Evolutionary conservation across 371 early-diverging fungal species (phyloP).

Genomic region (Smittium mucronatum): DNA sequence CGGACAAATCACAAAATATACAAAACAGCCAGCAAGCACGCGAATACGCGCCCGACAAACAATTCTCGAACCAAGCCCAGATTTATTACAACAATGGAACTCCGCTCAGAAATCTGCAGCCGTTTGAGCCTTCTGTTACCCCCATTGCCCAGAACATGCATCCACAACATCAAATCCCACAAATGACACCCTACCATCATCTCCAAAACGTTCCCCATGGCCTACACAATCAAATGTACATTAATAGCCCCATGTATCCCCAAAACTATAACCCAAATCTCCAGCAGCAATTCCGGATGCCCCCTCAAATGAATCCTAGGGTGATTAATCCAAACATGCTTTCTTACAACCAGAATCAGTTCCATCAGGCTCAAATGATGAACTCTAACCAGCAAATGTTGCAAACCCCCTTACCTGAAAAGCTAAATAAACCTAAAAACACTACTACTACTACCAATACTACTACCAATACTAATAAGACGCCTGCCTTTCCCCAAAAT

Average conservation of each 20-base stretch:
- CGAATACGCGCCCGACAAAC: too few species aligned
- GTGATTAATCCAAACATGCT: neutral
- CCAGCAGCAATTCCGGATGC: neutral
- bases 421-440: too few species aligned
- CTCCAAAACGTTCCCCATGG: neutral
- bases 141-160: neutral
- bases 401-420: neutral
- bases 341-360: neutral
- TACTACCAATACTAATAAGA: neutral
- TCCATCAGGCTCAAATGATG: neutral
- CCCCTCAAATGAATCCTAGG: neutral
- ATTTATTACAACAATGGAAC: neutral
- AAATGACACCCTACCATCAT: neutral
- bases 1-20: too few species aligned
- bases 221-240: neutral
- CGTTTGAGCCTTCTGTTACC: neutral
- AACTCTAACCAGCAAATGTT: neutral
- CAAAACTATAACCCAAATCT: neutral
- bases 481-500: neutral
- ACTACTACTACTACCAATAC: too few species aligned
- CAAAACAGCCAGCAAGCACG: too few species aligned
- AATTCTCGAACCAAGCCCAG: neutral
- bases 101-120: neutral
- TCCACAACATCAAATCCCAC: neutral
- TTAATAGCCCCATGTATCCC: neutral